phyloP scores from a whole-genome alignment of 1,139 yeast genomes.

The Protomyces inouyei region DNA sequence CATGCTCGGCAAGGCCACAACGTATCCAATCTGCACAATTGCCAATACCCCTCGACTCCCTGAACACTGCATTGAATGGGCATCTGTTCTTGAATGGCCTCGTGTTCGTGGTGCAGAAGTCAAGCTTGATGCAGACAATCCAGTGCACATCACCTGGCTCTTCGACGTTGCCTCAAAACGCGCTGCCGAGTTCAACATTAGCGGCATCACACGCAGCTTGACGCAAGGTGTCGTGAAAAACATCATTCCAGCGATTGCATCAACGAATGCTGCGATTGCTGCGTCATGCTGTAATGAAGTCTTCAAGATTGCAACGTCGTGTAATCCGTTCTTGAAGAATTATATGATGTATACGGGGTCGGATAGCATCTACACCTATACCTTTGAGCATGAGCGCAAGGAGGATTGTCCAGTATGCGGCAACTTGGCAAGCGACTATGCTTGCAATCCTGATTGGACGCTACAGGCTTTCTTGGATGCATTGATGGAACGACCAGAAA shows the following conservation, averaged over 20 bases:
- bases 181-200: conserved; percentile 60
- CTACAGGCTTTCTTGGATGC: conserved; percentile 49
- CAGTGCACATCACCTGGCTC: conserved; percentile 65
- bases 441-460: conserved; percentile 43
- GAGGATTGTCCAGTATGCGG: conserved; percentile 76
- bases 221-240: conserved; percentile 87
- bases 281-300: conserved; percentile 89
- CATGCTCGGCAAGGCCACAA: conserved; percentile 62
- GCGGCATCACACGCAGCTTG: conserved; percentile 63
- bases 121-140: conserved; percentile 59
- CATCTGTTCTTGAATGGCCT: conserved; percentile 73
- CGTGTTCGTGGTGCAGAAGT: conserved; percentile 43
- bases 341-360: conserved; percentile 86
- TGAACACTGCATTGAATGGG: conserved; percentile 94
- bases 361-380: conserved; percentile 67
- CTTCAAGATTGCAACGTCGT: conserved; percentile 65
- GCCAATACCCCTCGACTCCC: conserved; percentile 91
- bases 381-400: conserved; percentile 58
- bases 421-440: conserved; percentile 40
- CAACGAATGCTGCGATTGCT: conserved; percentile 89
- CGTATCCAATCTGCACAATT: conserved; percentile 88
- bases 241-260: conserved; percentile 90
- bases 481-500: conserved; percentile 38
- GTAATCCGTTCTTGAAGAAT: conserved; percentile 65
- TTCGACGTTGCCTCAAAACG: conserved; percentile 53